Conservation (phyloP, 2,329 filamentous ascomycete genomes). For the Pleoardoris graminearum region DNA sequence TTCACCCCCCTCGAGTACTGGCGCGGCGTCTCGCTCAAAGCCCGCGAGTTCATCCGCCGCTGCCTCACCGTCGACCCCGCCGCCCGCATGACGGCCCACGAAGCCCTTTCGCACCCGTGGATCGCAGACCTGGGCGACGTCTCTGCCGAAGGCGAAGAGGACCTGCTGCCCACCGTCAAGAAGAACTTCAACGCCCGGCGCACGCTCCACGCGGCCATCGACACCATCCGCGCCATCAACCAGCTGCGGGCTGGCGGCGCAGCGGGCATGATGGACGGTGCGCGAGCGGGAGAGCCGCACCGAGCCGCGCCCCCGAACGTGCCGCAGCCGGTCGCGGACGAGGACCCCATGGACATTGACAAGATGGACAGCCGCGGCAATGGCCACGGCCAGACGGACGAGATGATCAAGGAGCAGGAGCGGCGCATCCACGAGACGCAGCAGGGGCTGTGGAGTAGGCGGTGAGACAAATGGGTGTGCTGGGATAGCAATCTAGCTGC, state of each 20-base stretch:
- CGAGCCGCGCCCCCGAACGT: conserved; percentile 40
- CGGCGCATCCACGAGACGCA: conserved; percentile 62
- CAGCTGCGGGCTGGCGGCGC: conserved; percentile 64
- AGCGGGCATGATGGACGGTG: conserved; percentile 64
- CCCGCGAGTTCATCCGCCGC: conserved; percentile 88
- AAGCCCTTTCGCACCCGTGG: conserved; percentile 68
- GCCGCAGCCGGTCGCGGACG: conserved; percentile 39
- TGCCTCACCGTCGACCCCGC: conserved; percentile 90
- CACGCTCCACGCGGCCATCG: conserved; percentile 68
- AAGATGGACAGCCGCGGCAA: conserved; percentile 63
- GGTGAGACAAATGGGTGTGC: conserved; percentile 15
- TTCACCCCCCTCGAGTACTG: conserved; percentile 96
- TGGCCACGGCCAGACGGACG: conserved; percentile 63
- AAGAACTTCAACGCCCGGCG: conserved; percentile 71
- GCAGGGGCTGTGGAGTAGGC: conserved; percentile 58
- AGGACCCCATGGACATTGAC: conserved; percentile 58
- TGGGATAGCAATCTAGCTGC: background rate
- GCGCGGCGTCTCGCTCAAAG: conserved; percentile 81
- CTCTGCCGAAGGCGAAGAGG: conserved; percentile 48
- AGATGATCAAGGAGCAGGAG: conserved; percentile 64
- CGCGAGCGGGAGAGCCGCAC: conserved; percentile 59
- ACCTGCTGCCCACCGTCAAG: conserved; percentile 67
- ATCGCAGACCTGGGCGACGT: conserved; percentile 60
- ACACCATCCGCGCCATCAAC: conserved; percentile 70
- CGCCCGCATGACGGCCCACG: conserved; percentile 88